Conservation (phyloP, 352 stramenopile species). For the Thalassiosira mediterranea region DNA sequence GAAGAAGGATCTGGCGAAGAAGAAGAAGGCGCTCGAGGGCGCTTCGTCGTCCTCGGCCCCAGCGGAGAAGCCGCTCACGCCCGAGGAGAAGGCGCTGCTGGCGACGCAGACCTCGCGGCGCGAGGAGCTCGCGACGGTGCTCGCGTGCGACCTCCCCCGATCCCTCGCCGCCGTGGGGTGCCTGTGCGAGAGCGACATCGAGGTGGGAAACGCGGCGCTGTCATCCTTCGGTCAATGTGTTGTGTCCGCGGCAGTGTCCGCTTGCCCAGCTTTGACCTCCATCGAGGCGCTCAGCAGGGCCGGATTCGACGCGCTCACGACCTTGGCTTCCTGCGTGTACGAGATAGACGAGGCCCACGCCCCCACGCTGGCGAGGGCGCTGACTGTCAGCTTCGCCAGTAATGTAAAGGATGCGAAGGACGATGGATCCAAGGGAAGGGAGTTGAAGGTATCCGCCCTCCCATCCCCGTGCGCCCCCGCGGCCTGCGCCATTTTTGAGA, state of each 20-base stretch:
- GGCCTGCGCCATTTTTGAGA: conserved; percentile 71
- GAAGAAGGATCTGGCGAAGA: conserved; percentile 79
- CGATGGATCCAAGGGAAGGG: not conserved
- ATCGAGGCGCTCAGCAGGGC: conserved; percentile 45
- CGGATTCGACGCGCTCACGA: conserved; percentile 59
- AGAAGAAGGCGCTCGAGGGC: conserved; percentile 49
- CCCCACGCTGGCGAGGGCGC: conserved; percentile 58
- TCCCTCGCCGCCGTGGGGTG: conserved; percentile 53
- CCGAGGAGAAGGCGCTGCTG: conserved; percentile 70
- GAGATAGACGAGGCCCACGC: conserved; percentile 82
- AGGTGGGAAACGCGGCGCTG: conserved; percentile 78
- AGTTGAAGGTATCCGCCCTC: conserved; percentile 52
- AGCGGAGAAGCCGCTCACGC: conserved; percentile 38
- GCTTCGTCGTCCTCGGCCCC: conserved; percentile 3
- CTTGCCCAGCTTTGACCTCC: conserved; percentile 41
- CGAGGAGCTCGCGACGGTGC: conserved; percentile 35
- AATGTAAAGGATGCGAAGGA: conserved; percentile 38
- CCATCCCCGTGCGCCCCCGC: conserved; percentile 74
- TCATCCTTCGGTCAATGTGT: conserved; percentile 53
- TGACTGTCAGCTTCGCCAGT: conserved; percentile 59
- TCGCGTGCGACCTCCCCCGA: conserved; percentile 54
- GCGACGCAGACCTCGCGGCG: conserved; percentile 59
- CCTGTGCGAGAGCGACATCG: conserved; percentile 74
- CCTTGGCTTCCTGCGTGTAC: conserved; percentile 77
- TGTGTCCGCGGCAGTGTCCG: conserved; percentile 50